Conservation (phyloP, 768 basidiomycete genomes). For the Pholiota molesta region DNA sequence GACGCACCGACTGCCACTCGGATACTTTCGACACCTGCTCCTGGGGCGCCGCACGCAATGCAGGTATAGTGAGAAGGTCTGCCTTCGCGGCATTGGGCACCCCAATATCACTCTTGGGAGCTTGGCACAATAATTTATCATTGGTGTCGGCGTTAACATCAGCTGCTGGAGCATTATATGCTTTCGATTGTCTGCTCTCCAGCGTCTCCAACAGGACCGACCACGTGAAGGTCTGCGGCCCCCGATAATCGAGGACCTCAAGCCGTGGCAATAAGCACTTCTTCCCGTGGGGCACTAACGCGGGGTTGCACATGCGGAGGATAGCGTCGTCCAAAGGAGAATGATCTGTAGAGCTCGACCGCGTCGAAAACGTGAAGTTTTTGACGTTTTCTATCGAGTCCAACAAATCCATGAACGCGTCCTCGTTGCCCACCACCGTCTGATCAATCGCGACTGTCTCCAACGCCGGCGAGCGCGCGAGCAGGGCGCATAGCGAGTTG, state of each 20-base stretch:
- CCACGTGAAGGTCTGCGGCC: constrained; percentile 17
- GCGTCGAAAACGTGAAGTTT: constrained; percentile 6
- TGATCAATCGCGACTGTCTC: constrained; percentile 10
- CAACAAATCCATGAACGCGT: constrained; percentile 5
- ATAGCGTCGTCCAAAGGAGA: constrained; percentile 12
- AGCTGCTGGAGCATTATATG: neutral
- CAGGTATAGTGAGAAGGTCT: neutral
- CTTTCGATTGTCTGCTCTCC: constrained; percentile 4
- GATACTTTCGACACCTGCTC: neutral
- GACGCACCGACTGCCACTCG: constrained; percentile 3
- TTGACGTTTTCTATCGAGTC: constrained; percentile 5
- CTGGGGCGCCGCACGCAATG: neutral
- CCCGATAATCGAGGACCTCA: constrained; percentile 14
- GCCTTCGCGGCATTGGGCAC: neutral
- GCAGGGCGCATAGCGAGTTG: constrained; percentile 7
- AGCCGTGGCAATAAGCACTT: constrained; percentile 14
- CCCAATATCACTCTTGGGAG: neutral
- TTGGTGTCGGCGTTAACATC: neutral
- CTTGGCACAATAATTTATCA: neutral
- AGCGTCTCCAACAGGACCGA: constrained; percentile 8
- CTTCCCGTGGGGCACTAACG: neutral
- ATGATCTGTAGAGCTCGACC: neutral
- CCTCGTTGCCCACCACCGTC: constrained; percentile 6
- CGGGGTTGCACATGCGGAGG: constrained; percentile 12
- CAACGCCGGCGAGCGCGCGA: constrained; percentile 8